Conservation (phyloP, 106 monocot species). For the Dendrobium catenatum region DNA sequence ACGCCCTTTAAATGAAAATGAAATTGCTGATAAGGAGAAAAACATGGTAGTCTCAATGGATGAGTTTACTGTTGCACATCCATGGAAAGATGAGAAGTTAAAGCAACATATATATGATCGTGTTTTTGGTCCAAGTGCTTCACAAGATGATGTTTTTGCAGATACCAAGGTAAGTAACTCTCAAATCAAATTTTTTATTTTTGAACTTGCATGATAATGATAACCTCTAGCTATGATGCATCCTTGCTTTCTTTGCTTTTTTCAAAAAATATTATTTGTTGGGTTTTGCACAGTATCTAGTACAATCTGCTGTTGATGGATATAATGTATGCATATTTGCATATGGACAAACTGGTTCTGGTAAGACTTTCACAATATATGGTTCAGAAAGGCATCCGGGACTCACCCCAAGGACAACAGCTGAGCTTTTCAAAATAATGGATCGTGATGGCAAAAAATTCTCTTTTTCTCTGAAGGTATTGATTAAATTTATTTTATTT, state of each 20-base stretch:
- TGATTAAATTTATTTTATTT: background rate
- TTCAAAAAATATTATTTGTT: background rate
- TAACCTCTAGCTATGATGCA: background rate
- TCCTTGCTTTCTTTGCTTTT: background rate
- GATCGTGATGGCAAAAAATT: slow-evolving; percentile 79
- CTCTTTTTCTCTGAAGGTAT: slow-evolving; percentile 92
- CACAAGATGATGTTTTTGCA: slow-evolving; percentile 96
- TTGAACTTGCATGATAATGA: background rate
- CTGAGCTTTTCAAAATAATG: slow-evolving; percentile 82
- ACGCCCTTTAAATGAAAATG: slow-evolving; percentile 80
- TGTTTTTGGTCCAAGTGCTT: slow-evolving; percentile 69
- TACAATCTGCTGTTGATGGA: slow-evolving; percentile 95
- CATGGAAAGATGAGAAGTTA: slow-evolving; percentile 89
- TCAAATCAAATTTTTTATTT: background rate
- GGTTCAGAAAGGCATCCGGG: slow-evolving; percentile 80
- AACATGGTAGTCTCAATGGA: slow-evolving; percentile 43
- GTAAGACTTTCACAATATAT: slow-evolving; percentile 97
- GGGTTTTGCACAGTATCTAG: slow-evolving; percentile 66
- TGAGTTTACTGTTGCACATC: slow-evolving; percentile 94
- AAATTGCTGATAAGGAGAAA: slow-evolving; percentile 56
- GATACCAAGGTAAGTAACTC: slow-evolving; percentile 74
- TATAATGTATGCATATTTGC: slow-evolving; percentile 99
- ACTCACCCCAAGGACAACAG: slow-evolving; percentile 76
- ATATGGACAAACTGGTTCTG: slow-evolving; percentile 99
- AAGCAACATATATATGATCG: slow-evolving; percentile 95